Evolutionary conservation across 75 land plant genomes (phyloP).

Genomic region (Sequoia sempervirens): DNA sequence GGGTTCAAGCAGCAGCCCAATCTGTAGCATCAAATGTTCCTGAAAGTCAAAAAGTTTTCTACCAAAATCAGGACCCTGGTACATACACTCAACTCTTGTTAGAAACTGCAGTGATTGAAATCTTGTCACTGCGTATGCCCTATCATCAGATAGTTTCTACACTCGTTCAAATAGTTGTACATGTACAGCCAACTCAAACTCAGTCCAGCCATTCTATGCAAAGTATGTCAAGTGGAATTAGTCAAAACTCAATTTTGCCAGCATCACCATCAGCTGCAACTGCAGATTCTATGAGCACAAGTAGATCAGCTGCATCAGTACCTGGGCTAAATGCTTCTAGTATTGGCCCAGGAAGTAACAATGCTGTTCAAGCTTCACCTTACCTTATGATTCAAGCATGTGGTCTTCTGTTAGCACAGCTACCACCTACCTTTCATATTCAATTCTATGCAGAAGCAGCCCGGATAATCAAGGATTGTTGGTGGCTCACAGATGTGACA

Average conservation of each 20-base stretch:
- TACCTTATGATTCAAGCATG: slow-evolving; percentile 96
- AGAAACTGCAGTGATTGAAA: slow-evolving; percentile 95
- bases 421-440: slow-evolving; percentile 81
- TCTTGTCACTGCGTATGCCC: slow-evolving; percentile 77
- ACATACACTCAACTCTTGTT: slow-evolving; percentile 83
- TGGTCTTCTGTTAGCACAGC: slow-evolving; percentile 92
- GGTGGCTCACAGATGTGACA: slow-evolving; percentile 89
- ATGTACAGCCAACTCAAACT: slow-evolving; percentile 57
- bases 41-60: slow-evolving; percentile 82
- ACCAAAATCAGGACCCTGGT: slow-evolving; percentile 98
- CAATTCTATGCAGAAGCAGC: slow-evolving; percentile 83
- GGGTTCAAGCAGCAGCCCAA: slow-evolving; percentile 43
- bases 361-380: slow-evolving; percentile 58
- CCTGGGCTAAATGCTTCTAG: slow-evolving; percentile 40
- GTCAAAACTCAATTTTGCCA: slow-evolving; percentile 57
- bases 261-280: slow-evolving; percentile 78
- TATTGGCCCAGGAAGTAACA: slow-evolving; percentile 53
- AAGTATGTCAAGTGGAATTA: slow-evolving; percentile 25
- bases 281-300: slow-evolving; percentile 54
- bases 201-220: slow-evolving; percentile 54
- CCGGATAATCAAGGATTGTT: slow-evolving; percentile 85
- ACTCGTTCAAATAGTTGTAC: slow-evolving; percentile 81
- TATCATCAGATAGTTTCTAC: slow-evolving; percentile 73
- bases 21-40: slow-evolving; percentile 38
- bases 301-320: slow-evolving; percentile 33